Base-by-base conservation (phyloP, 2,329 filamentous ascomycete species). In the Talaromyces sp. region DNA sequence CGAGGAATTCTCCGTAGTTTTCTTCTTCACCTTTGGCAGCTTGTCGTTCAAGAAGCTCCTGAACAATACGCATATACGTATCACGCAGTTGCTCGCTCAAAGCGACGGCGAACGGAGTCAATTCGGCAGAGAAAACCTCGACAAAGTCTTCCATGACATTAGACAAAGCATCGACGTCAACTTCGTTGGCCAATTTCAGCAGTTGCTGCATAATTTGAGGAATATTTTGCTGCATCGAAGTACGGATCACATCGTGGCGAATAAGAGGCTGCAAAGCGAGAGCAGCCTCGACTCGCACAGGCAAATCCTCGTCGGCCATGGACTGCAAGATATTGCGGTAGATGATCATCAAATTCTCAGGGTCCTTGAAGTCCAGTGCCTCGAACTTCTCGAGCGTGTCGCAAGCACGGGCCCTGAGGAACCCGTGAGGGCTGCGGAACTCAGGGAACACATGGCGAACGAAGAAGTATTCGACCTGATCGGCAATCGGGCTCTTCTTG, bases 101-200 rank as follows among this genome's bases (percentile, higher is more conserved):
- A 4, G 95, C 95, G 32, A 99, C 93, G 11, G 95, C 95, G 70
- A 99, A 99, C 3, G 95, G 95, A 6, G 95, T 98, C 53, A 99
- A 84, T 74, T 99, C 95, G 2, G 91, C 85, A n/a, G 95, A 93
- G 72, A 99, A 99, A 2, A 98, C 93, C 75, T 99, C 95, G 52
- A 99, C 95, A 72, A 99, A 99, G 72, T 99, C 95, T 77, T 99
- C 95, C 95, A 99, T 99, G 43, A 99, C 95, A 70, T 98, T 98
- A 24, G 95, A 93, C 46, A 99, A 82, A 5, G 95, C 93, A 75
- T 99, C 95, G 54, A 99, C 93, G 72, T 99, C 95, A 61, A 96
- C 95, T 77, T 99, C 95, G 71, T 99, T 99, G 29, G 95, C 93
- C 60, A 99, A 81, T 79, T 98, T 98, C 58, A 99, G 83, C 14